A percentile compares a stretch with the other conserved stretches of the same genome.
phyloP scores from a whole-genome alignment of 2,329 filamentous ascomycete genomes.

The Blastomyces emzantsi region DNA sequence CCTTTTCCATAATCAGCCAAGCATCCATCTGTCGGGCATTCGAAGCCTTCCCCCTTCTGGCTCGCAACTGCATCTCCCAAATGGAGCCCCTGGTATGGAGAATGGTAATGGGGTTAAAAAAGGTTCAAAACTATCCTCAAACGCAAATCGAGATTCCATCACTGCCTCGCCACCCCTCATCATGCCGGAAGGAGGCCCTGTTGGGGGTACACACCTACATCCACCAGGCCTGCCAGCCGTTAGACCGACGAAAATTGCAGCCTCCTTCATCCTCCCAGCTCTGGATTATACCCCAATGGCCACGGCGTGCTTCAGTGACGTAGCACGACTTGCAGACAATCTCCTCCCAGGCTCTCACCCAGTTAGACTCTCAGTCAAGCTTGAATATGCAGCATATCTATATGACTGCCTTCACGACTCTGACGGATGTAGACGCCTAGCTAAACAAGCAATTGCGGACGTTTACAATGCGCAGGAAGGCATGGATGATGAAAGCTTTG shows the following conservation, averaged over 20 bases:
- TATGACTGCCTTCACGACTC: slow-evolving; percentile 86
- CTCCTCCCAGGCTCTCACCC: slow-evolving; percentile 83
- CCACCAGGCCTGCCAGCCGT: slow-evolving; percentile 33
- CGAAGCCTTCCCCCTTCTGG: slow-evolving; percentile 28
- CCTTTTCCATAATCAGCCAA: slow-evolving; percentile 85
- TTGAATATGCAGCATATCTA: slow-evolving; percentile 86
- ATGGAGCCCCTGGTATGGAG: slow-evolving; percentile 18
- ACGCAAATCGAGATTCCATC: slow-evolving; percentile 30
- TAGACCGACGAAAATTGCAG: slow-evolving; percentile 34
- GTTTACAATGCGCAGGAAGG: slow-evolving; percentile 87
- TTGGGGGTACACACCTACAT: slow-evolving; percentile 44
- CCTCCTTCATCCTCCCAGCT: slow-evolving; percentile 70
- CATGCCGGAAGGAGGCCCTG: slow-evolving; percentile 50
- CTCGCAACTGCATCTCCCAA: slow-evolving; percentile 20
- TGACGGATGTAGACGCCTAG: slow-evolving; percentile 64
- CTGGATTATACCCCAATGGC: slow-evolving; percentile 78
- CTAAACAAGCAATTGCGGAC: slow-evolving; percentile 74
- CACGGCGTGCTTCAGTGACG: slow-evolving; percentile 69
- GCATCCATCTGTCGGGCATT: slow-evolving; percentile 55
- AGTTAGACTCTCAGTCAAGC: slow-evolving; percentile 76
- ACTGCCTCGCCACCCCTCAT: slow-evolving; percentile 37
- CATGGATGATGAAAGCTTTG: slow-evolving; percentile 92
- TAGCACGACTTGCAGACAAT: slow-evolving; percentile 61
- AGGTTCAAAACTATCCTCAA: slow-evolving; percentile 11
- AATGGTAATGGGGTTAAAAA: slow-evolving; percentile 5